Evolutionary conservation across 2,329 filamentous ascomycete genomes (phyloP).

Genomic region (Aureobasidium subglaciale): DNA sequence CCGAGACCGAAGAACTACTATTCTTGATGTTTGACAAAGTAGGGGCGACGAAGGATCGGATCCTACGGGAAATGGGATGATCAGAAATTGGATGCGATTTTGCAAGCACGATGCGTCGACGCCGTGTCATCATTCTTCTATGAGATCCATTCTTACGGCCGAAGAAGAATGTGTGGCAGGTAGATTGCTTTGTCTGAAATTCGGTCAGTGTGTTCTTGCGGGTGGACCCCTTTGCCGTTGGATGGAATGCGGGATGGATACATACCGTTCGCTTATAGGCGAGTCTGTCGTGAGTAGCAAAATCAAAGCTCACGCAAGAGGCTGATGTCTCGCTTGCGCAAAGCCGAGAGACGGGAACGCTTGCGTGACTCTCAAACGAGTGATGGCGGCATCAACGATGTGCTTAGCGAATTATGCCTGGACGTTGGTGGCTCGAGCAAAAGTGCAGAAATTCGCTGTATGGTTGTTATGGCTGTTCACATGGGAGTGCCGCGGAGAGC

Average conservation of each 20-base stretch:
- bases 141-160: neutral
- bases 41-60: no score
- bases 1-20: neutral
- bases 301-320: neutral
- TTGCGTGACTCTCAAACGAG: neutral
- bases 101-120: no score
- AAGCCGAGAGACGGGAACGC: neutral
- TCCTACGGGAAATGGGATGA: no score
- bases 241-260: neutral
- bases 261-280: conserved; percentile 10
- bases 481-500: no score
- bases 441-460: no score
- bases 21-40: neutral
- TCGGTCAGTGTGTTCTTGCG: neutral
- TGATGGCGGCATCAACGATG: neutral
- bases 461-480: no score
- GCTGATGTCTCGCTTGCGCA: conserved; percentile 3
- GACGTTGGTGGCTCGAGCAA: no score
- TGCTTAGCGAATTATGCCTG: no score
- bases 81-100: no score
- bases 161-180: neutral
- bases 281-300: neutral
- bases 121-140: no score
- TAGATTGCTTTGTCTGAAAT: neutral
- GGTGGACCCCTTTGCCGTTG: neutral